Percentiles rank a stretch among this genome's conserved stretches.
phyloP scores from a whole-genome alignment of 768 basidiomycete genomes.

The Lyophyllum semitale region DNA sequence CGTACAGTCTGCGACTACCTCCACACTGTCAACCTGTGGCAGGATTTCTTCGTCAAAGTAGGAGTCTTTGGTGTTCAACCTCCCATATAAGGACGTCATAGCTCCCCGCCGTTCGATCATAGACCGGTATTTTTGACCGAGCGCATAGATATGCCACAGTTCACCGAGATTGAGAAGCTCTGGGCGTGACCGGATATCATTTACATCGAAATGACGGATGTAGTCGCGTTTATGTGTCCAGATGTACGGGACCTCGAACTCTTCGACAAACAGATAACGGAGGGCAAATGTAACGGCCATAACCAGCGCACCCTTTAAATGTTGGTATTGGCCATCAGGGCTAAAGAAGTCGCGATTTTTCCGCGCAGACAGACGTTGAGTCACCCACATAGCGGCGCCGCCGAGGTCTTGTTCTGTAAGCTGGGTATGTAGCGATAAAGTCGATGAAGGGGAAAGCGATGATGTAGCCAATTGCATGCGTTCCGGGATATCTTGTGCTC shows the following conservation, averaged over 20 bases:
- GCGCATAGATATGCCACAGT: slow-evolving; percentile 87
- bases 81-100: slow-evolving; percentile 63
- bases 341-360: slow-evolving; percentile 77
- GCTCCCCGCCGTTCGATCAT: slow-evolving; percentile 72
- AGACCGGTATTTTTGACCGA: slow-evolving; percentile 90
- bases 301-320: slow-evolving; percentile 69
- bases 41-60: slow-evolving; percentile 76
- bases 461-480: slow-evolving; percentile 92
- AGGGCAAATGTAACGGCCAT: slow-evolving; percentile 79
- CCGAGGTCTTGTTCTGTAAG: slow-evolving; percentile 74
- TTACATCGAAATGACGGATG: slow-evolving; percentile 78
- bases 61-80: slow-evolving; percentile 67
- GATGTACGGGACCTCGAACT: slow-evolving; percentile 93
- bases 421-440: slow-evolving; percentile 59
- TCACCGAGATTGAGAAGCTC: slow-evolving; percentile 80
- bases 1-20: slow-evolving; percentile 86
- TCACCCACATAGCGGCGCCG: slow-evolving; percentile 87
- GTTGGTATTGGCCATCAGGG: slow-evolving; percentile 56
- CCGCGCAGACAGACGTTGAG: slow-evolving; percentile 68
- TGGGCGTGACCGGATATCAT: slow-evolving; percentile 58
- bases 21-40: slow-evolving; percentile 74
- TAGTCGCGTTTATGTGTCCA: slow-evolving; percentile 94
- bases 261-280: slow-evolving; percentile 80
- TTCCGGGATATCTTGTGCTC: slow-evolving; percentile 89
- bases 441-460: slow-evolving; percentile 70